Base-by-base conservation (phyloP, 352 stramenopile species). In the Globisporangium paroecandrum region DNA sequence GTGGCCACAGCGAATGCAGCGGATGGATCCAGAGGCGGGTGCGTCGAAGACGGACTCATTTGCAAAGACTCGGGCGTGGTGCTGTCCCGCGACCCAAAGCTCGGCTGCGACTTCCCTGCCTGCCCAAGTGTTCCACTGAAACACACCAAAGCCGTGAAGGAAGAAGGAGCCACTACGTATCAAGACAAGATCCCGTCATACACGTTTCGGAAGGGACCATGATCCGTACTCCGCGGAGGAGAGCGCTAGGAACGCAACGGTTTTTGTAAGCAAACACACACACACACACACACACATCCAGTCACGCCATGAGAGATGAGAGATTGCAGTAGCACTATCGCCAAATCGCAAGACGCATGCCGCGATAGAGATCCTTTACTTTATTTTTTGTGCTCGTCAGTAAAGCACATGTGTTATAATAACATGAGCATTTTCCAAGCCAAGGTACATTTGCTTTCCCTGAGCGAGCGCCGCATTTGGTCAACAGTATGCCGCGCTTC, bases 21-120 rank as follows among this genome's bases (percentile, higher is more conserved):
- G 74, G 70, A 7, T 25, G 63, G 1, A 70, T 74, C 25, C 55
- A 77, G 53, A 80, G 82, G 69, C n/a, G 76, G 13, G 63, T 72
- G 67, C 49, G 32, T 57, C 15, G 67, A 72, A 51, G 67, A 72
- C 58, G 53, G 25, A 3, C 54, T 70, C 24, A 25, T 69, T 13
- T 69, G 67, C 62, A 41, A 56, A 15, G 54, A 72, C 38, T 38
- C 25, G 9, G 66, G 67, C 46, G 24, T 25, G 15, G 36, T 64
- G 20, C 36, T 72, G n/a, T 46, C 32, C 27, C 67, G 67, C 29
- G 63, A 70, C n/a, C 67, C 62, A 36, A n/a, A 51, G 24, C 49
- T 58, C 4, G 55, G 69, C 53, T 72, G 67, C 38, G 38, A 70
- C 0, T 69, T 62, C 8, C 60, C 69, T 8, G 24, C 55, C 41